phyloP scores from a whole-genome alignment of 2,329 filamentous ascomycete species.

The Ophiostoma ips region DNA sequence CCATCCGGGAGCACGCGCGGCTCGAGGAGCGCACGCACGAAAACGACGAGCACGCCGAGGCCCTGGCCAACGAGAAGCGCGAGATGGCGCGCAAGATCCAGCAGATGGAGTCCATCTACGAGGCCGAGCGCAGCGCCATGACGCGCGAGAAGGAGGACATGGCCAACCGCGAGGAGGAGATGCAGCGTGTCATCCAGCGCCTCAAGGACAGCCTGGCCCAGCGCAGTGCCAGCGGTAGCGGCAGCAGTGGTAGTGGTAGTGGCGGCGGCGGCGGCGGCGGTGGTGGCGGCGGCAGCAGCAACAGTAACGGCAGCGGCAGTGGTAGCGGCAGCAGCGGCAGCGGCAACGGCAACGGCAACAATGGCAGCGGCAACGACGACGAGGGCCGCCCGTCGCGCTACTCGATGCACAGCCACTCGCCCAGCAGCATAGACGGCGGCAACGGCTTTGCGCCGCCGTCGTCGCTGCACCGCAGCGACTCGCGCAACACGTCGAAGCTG shows the following conservation, averaged over 20 bases:
- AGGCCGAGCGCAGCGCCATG: conserved; percentile 74
- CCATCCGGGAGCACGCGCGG: conserved; percentile 65
- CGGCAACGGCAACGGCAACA: neutral
- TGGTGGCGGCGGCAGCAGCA: neutral
- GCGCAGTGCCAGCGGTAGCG: conserved; percentile 25
- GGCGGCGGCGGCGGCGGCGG: neutral
- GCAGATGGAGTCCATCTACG: conserved; percentile 86
- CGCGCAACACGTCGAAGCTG: conserved; percentile 76
- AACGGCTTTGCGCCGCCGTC: conserved; percentile 72
- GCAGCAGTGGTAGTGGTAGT: neutral
- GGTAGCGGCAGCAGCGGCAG: conserved; percentile 26
- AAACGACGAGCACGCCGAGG: conserved; percentile 69
- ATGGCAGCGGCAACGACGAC: conserved; percentile 30
- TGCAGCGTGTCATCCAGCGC: conserved; percentile 79
- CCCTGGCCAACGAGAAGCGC: conserved; percentile 69
- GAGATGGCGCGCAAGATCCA: conserved; percentile 71
- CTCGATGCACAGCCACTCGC: conserved; percentile 38
- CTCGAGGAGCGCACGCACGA: conserved; percentile 83
- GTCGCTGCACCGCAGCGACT: conserved; percentile 75
- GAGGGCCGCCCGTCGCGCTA: conserved; percentile 43
- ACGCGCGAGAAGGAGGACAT: conserved; percentile 88
- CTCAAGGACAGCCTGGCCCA: conserved; percentile 81
- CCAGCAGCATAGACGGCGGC: conserved; percentile 53
- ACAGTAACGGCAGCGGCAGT: conserved; percentile 5
- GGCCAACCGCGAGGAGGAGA: conserved; percentile 69